These are phyloP conservation scores for Furculomyces boomerangus DNA, from an alignment of 371 early-diverging fungal species.

Conservation along the genomic window DNA sequence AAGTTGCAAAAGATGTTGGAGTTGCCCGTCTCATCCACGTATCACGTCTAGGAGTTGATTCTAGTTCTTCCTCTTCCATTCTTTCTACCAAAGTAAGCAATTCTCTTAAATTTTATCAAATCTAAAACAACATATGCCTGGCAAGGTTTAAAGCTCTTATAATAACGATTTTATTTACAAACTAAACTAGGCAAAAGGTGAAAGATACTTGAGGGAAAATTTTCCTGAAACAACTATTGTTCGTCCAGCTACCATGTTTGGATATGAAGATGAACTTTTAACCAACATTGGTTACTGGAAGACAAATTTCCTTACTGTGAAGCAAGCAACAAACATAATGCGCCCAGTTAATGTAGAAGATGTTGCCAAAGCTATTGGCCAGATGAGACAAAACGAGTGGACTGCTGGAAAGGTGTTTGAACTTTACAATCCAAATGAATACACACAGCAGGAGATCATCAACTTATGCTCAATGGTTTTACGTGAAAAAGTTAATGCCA, in stretches of 20 bases:
- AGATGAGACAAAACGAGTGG: constrained; percentile 46
- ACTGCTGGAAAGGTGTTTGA: constrained; percentile 76
- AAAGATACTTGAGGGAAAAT: constrained; percentile 66
- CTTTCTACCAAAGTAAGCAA: constrained; percentile 48
- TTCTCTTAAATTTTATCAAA: too few relatives aligned
- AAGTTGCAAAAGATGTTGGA: constrained; percentile 58
- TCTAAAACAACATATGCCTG: background rate
- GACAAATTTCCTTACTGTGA: constrained; percentile 36
- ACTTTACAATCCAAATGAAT: constrained; percentile 69
- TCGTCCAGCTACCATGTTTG: constrained; percentile 75
- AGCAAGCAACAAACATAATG: constrained; percentile 51
- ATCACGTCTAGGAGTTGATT: constrained; percentile 67
- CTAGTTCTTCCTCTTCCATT: constrained; percentile 56
- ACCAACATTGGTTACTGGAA: constrained; percentile 55
- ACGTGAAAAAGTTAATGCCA: constrained; percentile 36
- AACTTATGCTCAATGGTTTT: constrained; percentile 56
- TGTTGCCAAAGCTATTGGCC: constrained; percentile 67
- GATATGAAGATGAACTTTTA: constrained; percentile 84
- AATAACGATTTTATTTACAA: too few relatives aligned
- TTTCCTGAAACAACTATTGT: constrained; percentile 88
- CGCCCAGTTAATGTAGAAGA: constrained; percentile 65
- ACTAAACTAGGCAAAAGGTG: constrained; percentile 44
- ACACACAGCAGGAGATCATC: constrained; percentile 45
- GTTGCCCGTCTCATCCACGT: constrained; percentile 79
- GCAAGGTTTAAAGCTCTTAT: background rate